Evolutionary conservation across 2,329 filamentous ascomycete genomes (phyloP), one percentile per base, ranked within the genome.

Genomic region (Ophiosphaerella korrae): DNA sequence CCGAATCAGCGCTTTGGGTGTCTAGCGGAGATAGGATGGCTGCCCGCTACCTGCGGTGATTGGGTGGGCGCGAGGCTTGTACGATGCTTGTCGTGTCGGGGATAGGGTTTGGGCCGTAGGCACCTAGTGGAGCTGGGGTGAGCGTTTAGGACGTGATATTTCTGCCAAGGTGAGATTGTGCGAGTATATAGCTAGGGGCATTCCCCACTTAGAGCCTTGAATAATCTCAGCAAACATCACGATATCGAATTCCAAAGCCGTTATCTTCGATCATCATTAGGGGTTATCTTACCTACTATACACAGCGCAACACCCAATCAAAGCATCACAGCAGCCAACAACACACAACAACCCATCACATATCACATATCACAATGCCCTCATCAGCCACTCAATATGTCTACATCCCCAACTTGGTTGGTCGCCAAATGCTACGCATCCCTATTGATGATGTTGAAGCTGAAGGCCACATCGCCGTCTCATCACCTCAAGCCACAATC

Each of bases 381-480:
- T 60, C 65, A 33, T 61, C 64, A 43, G 45, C 55, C 36, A 55
- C 61, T 21, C 60, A 70, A 64, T 72, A 68, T 58, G 67, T 72
- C 54, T 73, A 73, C 66, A 72, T 73, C 48, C 69, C 70, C 59
- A 73, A 73, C 60, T 66, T 73, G 7, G 68, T 72, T 44, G 70
- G 70, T 45, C 62, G 68, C 39, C 70, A 73, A 53, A 70, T 72
- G 60, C 67, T 73, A 36, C 68, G 70, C 52, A 65, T 73, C 24
- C 65, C 68, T 13, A 39, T 71, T 13, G 65, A 70, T 34, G 57
- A 67, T 12, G 45, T 56, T 31, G 59, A 63, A 38, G 50, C 55
- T 6, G 63, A 69, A 31, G 53, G 58, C 24, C 46, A 59, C 16
- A 46, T 50, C 53, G 53, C 45, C 40, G 42, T 55, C 45, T 51